Base-by-base conservation (phyloP, 192 early-diverging fungal species). In the Diversispora eburnea region DNA sequence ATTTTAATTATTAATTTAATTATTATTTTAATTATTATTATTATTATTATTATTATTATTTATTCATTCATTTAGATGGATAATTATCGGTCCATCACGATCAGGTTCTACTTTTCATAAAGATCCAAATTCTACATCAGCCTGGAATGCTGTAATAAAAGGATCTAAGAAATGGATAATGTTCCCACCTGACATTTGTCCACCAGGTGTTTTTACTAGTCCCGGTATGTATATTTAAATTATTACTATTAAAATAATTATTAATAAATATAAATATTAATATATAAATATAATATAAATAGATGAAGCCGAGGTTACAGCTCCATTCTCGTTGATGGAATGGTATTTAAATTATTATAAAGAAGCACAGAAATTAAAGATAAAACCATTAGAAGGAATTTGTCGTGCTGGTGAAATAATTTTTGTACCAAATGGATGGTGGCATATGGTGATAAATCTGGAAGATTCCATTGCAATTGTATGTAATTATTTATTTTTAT, bases 371-470 rank as follows among this genome's bases (percentile, higher is more conserved):
- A 81, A 75, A 42, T 79, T 67, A 58, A 46, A 78, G 15, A 45
- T 73, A 4, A 76, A 80, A 22, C 83, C 88, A 8, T 63, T 86
- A 43, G 89, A 91, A 70, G 84, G 86, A 8, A 81, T 90, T 13
- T 91, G 89, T 76, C 64, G 81, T 25, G 85, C 83, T 15, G 91
- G 91, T 15, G 91, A 92, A 66, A 71, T 91, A 56, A 78, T 91
- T 71, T 91, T 88, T 79, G 89, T 92, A 3, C 91, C 91, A 1
- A 71, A 81, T 45, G 87, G 87, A 20, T 92, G 91, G 91, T 92
- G 89, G 89, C 91, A 92, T 79, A 81, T 79, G 43, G 91, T 92
- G 58, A 83, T 92, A 66, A 92, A 92, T 63, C 69, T 92, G 39
- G 87, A 87, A 19, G 84, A 85, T 51, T 81, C 82, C 52, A 89